These are phyloP conservation scores for Blastobotrys persicus DNA, from an alignment of 1,139 yeast genomes.

Conservation along the genomic window DNA sequence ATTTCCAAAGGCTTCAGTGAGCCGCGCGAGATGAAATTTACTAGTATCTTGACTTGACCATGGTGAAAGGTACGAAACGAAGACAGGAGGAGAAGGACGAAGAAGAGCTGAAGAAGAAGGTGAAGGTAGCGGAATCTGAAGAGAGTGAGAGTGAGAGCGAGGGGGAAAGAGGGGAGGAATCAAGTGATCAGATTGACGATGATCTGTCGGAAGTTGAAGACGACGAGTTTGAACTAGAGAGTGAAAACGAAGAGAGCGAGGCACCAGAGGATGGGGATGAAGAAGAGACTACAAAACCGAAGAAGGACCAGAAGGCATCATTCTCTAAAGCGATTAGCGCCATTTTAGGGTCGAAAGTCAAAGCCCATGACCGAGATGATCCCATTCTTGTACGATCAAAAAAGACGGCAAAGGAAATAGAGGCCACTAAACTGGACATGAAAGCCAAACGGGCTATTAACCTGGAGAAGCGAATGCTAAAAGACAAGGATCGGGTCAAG, in stretches of 20 bases:
- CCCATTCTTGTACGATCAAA: conserved; percentile 82
- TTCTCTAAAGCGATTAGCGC: conserved; percentile 85
- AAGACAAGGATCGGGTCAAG: conserved; percentile 66
- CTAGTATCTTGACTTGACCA: not conserved
- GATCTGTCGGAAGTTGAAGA: conserved; percentile 19
- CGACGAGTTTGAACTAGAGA: conserved; percentile 20
- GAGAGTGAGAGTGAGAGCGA: not conserved
- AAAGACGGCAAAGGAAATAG: conserved; percentile 65
- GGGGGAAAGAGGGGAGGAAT: conserved; percentile 2
- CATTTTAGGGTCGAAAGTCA: conserved; percentile 77
- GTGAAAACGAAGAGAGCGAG: conserved; percentile 25
- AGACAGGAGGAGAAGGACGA: conserved; percentile 11
- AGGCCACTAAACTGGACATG: conserved; percentile 75
- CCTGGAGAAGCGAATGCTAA: conserved; percentile 65
- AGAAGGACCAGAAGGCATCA: conserved; percentile 59
- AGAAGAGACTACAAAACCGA: conserved; percentile 35
- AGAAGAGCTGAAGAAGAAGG: conserved; percentile 1
- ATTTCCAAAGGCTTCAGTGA: not conserved
- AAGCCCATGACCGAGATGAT: conserved; percentile 82
- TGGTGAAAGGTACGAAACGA: conserved; percentile 12
- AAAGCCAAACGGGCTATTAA: conserved; percentile 73
- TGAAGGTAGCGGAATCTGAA: conserved; percentile 1
- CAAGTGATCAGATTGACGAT: conserved; percentile 21
- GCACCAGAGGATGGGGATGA: conserved; percentile 23
- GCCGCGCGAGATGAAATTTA: not conserved